Conservation (phyloP, 2,329 filamentous ascomycete genomes). For the Aspergillus sp. region DNA sequence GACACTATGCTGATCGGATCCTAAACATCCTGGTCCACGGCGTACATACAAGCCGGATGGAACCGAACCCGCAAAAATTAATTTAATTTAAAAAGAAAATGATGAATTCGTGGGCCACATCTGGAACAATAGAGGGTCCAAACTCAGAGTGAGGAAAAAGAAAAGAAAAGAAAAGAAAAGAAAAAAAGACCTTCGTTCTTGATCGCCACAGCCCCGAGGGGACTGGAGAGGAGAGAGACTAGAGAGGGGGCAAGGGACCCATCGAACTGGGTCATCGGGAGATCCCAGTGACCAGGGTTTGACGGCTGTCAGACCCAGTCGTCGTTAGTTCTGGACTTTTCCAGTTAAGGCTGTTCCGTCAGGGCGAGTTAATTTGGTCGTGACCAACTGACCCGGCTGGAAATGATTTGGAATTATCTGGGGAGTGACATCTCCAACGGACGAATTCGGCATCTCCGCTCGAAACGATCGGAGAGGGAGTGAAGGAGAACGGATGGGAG, state of each 20-base stretch:
- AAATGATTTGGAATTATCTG: slow-evolving; percentile 20
- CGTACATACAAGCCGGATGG: not conserved
- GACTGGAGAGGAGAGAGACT: not conserved
- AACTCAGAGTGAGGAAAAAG: not conserved
- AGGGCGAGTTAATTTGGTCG: not conserved
- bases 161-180: not conserved
- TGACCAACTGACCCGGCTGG: not conserved
- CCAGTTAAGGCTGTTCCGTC: not conserved
- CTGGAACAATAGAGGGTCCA: slow-evolving; percentile 9
- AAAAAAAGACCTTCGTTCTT: not conserved
- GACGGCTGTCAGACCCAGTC: slow-evolving; percentile 17
- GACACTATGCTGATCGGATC: not conserved
- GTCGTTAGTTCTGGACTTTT: slow-evolving; percentile 18
- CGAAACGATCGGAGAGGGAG: not conserved
- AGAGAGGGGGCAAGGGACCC: not conserved
- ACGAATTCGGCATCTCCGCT: slow-evolving; percentile 1
- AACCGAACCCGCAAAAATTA: not conserved
- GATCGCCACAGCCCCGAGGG: slow-evolving; percentile 18
- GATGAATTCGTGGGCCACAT: not conserved
- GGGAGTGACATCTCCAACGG: slow-evolving; percentile 15
- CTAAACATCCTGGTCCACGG: not conserved
- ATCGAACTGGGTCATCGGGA: slow-evolving; percentile 19
- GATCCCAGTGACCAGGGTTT: slow-evolving; percentile 21
- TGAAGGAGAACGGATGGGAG: not conserved
- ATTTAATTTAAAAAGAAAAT: not conserved